Conservation (phyloP, 2,329 filamentous ascomycete genomes). For the Shiraia sp. region DNA sequence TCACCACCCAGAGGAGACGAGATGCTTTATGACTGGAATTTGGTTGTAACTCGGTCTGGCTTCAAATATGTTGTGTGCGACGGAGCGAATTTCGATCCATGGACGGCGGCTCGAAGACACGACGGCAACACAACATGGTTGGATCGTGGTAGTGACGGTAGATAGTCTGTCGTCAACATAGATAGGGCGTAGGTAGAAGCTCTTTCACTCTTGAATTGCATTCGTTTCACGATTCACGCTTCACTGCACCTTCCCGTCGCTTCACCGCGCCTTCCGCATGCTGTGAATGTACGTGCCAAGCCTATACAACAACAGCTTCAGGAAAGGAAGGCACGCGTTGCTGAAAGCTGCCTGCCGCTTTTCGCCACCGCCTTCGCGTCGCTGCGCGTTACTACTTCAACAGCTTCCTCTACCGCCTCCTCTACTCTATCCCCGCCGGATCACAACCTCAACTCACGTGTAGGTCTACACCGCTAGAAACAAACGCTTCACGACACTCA, state of each 20-base stretch:
- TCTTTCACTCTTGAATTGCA: background rate
- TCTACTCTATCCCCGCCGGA: constrained; percentile 3
- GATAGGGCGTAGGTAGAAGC: background rate
- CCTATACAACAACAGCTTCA: background rate
- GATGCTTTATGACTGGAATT: constrained; percentile 51
- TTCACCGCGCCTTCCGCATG: constrained; percentile 3
- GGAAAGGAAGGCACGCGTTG: constrained; percentile 1
- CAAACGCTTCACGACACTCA: background rate
- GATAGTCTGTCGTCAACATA: constrained; percentile 1
- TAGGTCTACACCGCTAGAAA: constrained; percentile 5
- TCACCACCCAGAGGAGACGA: constrained; percentile 53
- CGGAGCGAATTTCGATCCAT: constrained; percentile 2
- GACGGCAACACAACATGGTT: background rate
- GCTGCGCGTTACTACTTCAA: background rate
- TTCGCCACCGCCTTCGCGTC: background rate
- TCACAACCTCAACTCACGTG: constrained; percentile 1
- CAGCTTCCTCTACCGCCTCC: background rate
- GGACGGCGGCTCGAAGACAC: constrained; percentile 1
- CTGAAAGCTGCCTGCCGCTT: constrained; percentile 3
- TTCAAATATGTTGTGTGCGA: constrained; percentile 45
- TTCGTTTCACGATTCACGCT: background rate
- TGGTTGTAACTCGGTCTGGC: constrained; percentile 7
- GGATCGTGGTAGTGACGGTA: constrained; percentile 1
- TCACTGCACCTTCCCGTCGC: constrained; percentile 1
- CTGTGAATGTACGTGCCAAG: constrained; percentile 12